Evolutionary conservation across 345 rosid genomes (phyloP), one percentile per base, ranked within the genome.

Genomic region (Ailanthus altissimus): DNA sequence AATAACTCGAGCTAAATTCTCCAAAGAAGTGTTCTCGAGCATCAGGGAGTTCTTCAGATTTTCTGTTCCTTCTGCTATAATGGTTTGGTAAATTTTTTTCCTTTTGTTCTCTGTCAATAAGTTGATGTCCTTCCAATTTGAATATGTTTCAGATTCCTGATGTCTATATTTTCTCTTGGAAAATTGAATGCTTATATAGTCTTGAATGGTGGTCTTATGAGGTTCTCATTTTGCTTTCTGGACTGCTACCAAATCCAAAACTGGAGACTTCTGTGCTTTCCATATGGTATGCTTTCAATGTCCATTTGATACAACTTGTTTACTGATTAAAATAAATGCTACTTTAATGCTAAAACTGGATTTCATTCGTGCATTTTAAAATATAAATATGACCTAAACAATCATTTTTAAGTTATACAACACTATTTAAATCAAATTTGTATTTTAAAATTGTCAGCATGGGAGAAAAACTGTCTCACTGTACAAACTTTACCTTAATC

Each of bases 181-280:
- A 53, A 3, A 42, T 7, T 11, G 18, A 51, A 15, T 51, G 1
- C n/a, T 46, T n/a, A 5, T 64, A 77, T 40, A 82, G 85, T 74
- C 82, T 82, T 26, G 85, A 82, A 69, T 82, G 85, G 85, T 82
- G 85, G 85, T 85, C 88, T 42, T 85, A 67, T 80, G 88, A 85
- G 73, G 67, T 85, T 64, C 74, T 82, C 36, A 62, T 82, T 62
- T 56, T 85, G 82, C 81, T 85, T 18, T 82, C 88, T 9, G 88
- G 88, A 14, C n/a, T 85, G 13, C 50, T 82, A 38, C 88, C 85
- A 16, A 82, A 82, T 80, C 83, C 85, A 14, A 36, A 77, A 67
- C 82, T 85, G 20, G 84, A 82, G 70, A 78, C 85, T 54, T 82
- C 85, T 18, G 80, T 80, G 18, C 70, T 85, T 36, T 82, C 87